A percentile compares a stretch with the other conserved stretches of the same genome.
Conservation (phyloP, 2,329 filamentous ascomycete species). For the Fusarium verrucosum region DNA sequence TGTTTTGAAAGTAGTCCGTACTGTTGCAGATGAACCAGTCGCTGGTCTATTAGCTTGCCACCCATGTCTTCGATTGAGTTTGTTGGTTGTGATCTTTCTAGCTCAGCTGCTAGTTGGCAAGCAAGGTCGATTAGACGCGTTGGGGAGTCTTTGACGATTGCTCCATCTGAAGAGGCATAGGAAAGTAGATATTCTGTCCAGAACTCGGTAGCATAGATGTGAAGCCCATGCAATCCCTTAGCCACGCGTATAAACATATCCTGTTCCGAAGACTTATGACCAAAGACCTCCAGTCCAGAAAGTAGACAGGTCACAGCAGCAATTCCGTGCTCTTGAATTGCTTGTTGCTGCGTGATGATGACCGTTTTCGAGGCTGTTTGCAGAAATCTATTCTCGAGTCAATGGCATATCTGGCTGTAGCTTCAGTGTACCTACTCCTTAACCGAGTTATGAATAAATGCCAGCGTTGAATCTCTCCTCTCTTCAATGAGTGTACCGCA, state of each 20-base stretch:
- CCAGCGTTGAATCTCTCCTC: slow-evolving; percentile 2
- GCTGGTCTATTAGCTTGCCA: background rate
- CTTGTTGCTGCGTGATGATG: background rate
- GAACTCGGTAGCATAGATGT: slow-evolving; percentile 25
- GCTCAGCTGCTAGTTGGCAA: background rate
- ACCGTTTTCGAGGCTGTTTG: slow-evolving; percentile 2
- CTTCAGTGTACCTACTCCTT: slow-evolving; percentile 13
- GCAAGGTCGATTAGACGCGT: background rate
- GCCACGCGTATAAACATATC: background rate
- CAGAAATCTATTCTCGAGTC: background rate
- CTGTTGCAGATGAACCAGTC: background rate
- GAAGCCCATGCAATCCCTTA: slow-evolving; percentile 18
- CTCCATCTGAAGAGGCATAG: background rate
- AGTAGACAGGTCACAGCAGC: slow-evolving; percentile 16
- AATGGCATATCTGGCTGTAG: fast-evolving
- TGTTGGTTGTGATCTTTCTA: background rate
- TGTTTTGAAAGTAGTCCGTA: background rate
- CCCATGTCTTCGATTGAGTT: fast-evolving
- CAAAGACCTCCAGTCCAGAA: slow-evolving; percentile 1
- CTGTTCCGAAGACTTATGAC: background rate
- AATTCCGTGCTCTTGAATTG: slow-evolving; percentile 2
- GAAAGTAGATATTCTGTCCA: slow-evolving; percentile 26
- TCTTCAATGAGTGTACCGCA: slow-evolving; percentile 10
- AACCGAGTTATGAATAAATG: slow-evolving; percentile 30
- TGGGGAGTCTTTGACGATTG: background rate